Base-by-base conservation (phyloP, 2,329 filamentous ascomycete genomes). In the Cadophora luteo-olivacea region DNA sequence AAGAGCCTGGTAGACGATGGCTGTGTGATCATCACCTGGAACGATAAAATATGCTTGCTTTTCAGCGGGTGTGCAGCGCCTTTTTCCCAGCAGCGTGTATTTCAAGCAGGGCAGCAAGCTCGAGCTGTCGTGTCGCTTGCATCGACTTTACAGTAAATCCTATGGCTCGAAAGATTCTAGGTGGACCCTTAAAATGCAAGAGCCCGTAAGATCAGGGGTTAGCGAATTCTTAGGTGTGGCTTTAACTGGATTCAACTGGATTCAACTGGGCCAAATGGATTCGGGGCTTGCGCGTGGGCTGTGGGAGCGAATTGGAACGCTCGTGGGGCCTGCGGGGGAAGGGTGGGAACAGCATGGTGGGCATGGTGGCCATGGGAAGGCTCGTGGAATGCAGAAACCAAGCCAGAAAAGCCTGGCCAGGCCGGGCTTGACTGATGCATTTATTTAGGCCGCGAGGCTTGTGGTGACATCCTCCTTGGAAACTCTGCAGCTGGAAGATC, bases 81-180 rank as follows among this genome's bases (percentile, higher is more conserved):
- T 58, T 22, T 29, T 29, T 29, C 29, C 55, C n/a, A n/a, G n/a
- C n/a, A 24, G 55, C 55, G 55, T 58, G 33, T 38, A 25, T 14
- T 22, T 49, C n/a, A 4, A 22, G 6, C n/a, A 49, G 45, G 19
- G 19, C 45, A 49, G 45, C 45, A 49, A 32, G 52, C 29, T 38
- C 12, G 12, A 33, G 16, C 25, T 38, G 22, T 22, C 19, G 33
- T 58, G 33, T 14, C 45, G 54, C 25, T 33, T 55, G 52, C 52
- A 55, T 49, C 45, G 45, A 49, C 45, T 49, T 58, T 58, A 58
- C 55, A 36, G 55, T 58, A 58, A 61, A 60, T 60, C 33, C 55
- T 38, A 60, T 22, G 24, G 14, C 14, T 24, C 51, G 4, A 32
- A 32, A 33, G 29, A 22, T 57, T 58, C 33, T 58, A 32, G 41